These are phyloP conservation scores for Cardamine chenopodiifolia DNA, from an alignment of 345 rosid species.

Conservation along the genomic window DNA sequence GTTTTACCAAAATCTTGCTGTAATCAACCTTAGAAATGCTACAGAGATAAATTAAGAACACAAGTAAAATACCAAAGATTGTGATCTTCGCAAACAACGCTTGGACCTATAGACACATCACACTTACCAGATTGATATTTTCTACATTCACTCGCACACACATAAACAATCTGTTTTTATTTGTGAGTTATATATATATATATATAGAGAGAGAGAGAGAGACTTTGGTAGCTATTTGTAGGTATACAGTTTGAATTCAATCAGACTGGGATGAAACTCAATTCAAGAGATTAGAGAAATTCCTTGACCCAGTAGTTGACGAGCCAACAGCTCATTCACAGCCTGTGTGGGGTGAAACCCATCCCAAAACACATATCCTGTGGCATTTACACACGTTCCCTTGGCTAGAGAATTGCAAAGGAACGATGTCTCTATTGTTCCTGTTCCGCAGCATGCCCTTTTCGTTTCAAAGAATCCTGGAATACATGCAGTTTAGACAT, in stretches of 20 bases:
- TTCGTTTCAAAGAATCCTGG: constrained; percentile 84
- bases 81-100: constrained; percentile 20
- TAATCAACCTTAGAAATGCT: constrained; percentile 13
- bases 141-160: constrained; percentile 24
- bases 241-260: constrained; percentile 26
- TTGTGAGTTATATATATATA: constrained; percentile 4
- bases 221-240: constrained; percentile 23
- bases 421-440: constrained; percentile 76
- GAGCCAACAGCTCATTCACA: constrained; percentile 67
- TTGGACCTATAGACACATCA: constrained; percentile 33
- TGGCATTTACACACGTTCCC: constrained; percentile 85
- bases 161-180: constrained; percentile 8
- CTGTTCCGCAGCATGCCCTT: constrained; percentile 92
- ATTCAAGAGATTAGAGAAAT: constrained; percentile 67
- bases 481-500: constrained; percentile 17
- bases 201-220: background rate
- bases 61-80: constrained; percentile 1
- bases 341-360: constrained; percentile 96
- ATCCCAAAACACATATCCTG: constrained; percentile 87
- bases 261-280: constrained; percentile 15
- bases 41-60: constrained; percentile 12
- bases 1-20: constrained; percentile 15
- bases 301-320: constrained; percentile 68
- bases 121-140: constrained; percentile 19
- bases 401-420: constrained; percentile 69